Evolutionary conservation across 805 yeast genomes (phyloP).

Genomic region (Lipomyces lipofer): DNA sequence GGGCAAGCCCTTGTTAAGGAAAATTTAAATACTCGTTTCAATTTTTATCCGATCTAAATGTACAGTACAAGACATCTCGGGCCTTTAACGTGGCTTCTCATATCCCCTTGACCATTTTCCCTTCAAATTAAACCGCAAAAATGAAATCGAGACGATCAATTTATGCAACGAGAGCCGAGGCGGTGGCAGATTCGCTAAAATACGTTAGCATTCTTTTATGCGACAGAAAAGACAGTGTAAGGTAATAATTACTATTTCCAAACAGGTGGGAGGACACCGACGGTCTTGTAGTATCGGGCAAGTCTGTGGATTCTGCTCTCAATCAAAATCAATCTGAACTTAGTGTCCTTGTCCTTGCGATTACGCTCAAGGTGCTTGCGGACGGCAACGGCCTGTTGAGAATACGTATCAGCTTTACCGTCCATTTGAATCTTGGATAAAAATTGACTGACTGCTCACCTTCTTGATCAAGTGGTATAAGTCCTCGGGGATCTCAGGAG

Average conservation of each 20-base stretch:
- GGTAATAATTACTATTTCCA: conserved; percentile 70
- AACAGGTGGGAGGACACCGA: conserved; percentile 98
- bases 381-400: conserved; percentile 99
- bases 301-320: conserved; percentile 99
- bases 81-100: no score
- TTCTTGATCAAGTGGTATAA: conserved; percentile 98
- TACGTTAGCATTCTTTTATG: conserved; percentile 5
- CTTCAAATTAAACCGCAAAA: no score
- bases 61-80: no score
- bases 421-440: no score
- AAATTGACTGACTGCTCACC: no score
- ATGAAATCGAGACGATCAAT: no score
- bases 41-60: no score
- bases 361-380: conserved; percentile 99
- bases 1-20: no score
- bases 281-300: conserved; percentile 99
- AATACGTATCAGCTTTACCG: no score
- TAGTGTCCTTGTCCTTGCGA: conserved; percentile 99
- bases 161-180: conserved; percentile 99
- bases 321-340: conserved; percentile 99
- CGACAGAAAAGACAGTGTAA: neutral
- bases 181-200: conserved; percentile 92
- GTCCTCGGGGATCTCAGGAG: conserved; percentile 99
- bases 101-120: no score
- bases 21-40: no score